phyloP scores from a whole-genome alignment of 2,329 filamentous ascomycete species.

The Neofusicoccum parvum region DNA sequence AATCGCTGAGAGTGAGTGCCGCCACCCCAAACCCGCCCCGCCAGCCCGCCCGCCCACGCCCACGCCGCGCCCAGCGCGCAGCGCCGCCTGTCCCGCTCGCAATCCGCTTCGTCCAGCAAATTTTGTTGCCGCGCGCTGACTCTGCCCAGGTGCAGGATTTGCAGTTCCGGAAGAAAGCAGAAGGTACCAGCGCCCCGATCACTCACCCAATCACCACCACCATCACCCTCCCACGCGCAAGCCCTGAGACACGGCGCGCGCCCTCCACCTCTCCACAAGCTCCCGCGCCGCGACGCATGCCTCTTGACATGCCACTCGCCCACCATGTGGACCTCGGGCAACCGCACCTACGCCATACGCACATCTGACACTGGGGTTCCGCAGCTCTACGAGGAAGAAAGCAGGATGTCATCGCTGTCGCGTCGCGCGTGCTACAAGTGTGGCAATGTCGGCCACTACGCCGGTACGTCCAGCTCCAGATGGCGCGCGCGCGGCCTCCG shows the following conservation, averaged over 20 bases:
- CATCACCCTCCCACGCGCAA: neutral
- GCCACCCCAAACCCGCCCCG: slow-evolving; percentile 16
- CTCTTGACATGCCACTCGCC: slow-evolving; percentile 23
- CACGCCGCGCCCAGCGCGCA: neutral
- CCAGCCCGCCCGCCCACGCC: neutral
- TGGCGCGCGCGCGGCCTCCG: neutral
- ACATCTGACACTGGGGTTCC: slow-evolving; percentile 25
- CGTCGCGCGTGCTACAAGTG: slow-evolving; percentile 58
- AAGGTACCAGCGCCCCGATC: slow-evolving; percentile 28
- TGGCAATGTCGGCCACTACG: slow-evolving; percentile 57
- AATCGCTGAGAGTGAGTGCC: slow-evolving; percentile 17
- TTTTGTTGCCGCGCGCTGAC: slow-evolving; percentile 32
- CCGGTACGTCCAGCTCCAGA: slow-evolving; percentile 42
- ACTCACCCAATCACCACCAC: slow-evolving; percentile 4
- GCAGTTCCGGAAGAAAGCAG: slow-evolving; percentile 28
- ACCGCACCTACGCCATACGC: slow-evolving; percentile 27
- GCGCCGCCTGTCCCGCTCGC: slow-evolving; percentile 24
- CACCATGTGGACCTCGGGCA: slow-evolving; percentile 24
- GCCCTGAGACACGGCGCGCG: neutral
- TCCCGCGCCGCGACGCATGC: slow-evolving; percentile 14
- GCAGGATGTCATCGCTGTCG: slow-evolving; percentile 53
- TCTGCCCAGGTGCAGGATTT: slow-evolving; percentile 36
- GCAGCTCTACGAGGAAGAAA: slow-evolving; percentile 32
- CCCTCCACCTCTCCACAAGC: neutral
- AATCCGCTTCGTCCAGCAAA: slow-evolving; percentile 11